Percentiles rank a stretch among this genome's conserved stretches.
These are phyloP conservation scores for Bacidia gigantensis DNA, from an alignment of 495 filamentous ascomycete species.

Conservation along the genomic window DNA sequence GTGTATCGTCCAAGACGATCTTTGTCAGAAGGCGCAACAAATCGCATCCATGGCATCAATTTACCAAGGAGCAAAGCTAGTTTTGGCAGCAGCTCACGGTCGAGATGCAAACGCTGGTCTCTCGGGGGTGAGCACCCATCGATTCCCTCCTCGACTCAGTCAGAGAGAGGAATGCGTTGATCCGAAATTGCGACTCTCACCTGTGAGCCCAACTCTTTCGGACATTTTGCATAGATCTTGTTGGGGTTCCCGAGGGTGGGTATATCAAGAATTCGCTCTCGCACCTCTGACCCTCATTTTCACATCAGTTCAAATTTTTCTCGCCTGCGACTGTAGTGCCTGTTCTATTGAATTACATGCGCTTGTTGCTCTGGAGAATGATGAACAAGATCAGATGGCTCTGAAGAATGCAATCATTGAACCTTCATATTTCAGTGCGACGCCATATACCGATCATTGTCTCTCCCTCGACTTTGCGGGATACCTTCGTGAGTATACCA, in stretches of 20 bases:
- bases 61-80: background rate
- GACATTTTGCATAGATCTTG: background rate
- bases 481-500: background rate
- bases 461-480: background rate
- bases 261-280: background rate
- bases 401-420: too few species aligned
- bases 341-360: background rate
- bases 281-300: background rate
- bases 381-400: too few species aligned
- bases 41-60: background rate
- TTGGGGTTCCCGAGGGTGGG: background rate
- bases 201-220: background rate
- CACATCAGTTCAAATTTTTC: background rate
- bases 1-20: slow-evolving; percentile 22
- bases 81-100: background rate
- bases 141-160: background rate
- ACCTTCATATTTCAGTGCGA: too few species aligned
- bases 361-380: background rate
- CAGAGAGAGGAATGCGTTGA: background rate
- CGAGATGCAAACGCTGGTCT: background rate
- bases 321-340: background rate
- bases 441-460: background rate
- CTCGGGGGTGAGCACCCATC: background rate
- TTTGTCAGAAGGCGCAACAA: background rate
- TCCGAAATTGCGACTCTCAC: background rate